Evolutionary conservation across 2,329 filamentous ascomycete genomes (phyloP), one percentile per base, ranked within the genome.

Genomic region (Calcarisporium arbuscula): DNA sequence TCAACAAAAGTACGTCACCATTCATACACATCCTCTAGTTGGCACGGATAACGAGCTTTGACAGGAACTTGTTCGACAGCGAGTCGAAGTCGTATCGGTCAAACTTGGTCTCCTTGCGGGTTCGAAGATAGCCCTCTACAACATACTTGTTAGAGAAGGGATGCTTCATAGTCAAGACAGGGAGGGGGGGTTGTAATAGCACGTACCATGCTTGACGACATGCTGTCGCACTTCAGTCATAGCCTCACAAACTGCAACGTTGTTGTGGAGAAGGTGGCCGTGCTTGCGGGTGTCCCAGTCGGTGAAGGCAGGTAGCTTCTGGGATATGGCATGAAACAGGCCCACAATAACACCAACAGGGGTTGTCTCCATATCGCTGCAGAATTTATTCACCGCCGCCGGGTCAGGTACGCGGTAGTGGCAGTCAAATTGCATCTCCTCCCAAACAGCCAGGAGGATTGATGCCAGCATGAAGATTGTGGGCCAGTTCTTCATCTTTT

Each of bases 391-490:
- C 43, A 95, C 89, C 5, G 84, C 83, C 32, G 75, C 72, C 35
- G 83, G 74, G 57, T 95, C 89, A 5, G 85, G 87, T 4, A 94
- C 82, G 34, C 90, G 84, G 72, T 95, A 96, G 65, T 95, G 86
- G 72, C 85, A 94, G 65, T 96, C 90, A 55, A 95, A 96, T 61
- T 96, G 89, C 80, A 96, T 95, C 72, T 95, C 84, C 61, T 96
- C 90, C 90, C 90, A 96, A 15, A 96, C 87, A 9, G 86, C 86
- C 30, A 96, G 73, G 21, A 96, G 77, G 44, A 96, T 92, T 5
- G 86, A 89, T 8, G 89, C 90, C 36, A 95, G 73, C 77, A 96
- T 94, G 73, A 95, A 96, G 58, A 96, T 96, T 31, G 89, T 95
- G 3, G 90, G 90, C 90, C 90, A 96, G 68, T 95, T 94, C 78